A percentile compares a stretch with the other conserved stretches of the same genome.
These are phyloP conservation scores for Ophiostoma sp. DNA, from an alignment of 2,329 filamentous ascomycete species.

Conservation along the genomic window DNA sequence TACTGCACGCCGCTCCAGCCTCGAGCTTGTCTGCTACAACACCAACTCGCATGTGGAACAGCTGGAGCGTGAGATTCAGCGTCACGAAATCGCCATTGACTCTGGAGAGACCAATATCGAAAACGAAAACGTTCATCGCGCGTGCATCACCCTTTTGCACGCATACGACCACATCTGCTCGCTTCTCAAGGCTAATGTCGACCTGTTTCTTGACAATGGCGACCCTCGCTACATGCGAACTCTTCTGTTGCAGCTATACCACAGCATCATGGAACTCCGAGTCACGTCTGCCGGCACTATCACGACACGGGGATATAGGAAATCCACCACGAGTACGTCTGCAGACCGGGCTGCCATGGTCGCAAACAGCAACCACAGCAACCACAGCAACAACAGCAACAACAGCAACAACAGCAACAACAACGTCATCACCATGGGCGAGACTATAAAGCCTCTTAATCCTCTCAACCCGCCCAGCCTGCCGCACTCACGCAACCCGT, in stretches of 20 bases:
- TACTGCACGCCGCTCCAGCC: constrained; percentile 55
- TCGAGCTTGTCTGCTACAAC: constrained; percentile 64
- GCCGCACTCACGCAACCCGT: constrained; percentile 32
- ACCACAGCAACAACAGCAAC: too few species aligned
- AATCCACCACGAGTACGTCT: constrained; percentile 17
- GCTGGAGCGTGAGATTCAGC: constrained; percentile 59
- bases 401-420: not conserved
- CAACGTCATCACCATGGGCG: constrained; percentile 30
- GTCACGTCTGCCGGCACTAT: constrained; percentile 39
- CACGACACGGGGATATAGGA: constrained; percentile 33
- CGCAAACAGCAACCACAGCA: not conserved
- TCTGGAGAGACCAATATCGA: constrained; percentile 43
- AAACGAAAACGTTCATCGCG: constrained; percentile 59
- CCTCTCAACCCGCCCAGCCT: constrained; percentile 42
- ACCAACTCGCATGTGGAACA: constrained; percentile 62
- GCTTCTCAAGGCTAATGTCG: constrained; percentile 55
- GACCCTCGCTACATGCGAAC: constrained; percentile 63
- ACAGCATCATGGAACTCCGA: constrained; percentile 62
- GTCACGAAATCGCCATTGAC: constrained; percentile 50
- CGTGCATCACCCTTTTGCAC: constrained; percentile 58
- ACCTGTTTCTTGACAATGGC: constrained; percentile 59
- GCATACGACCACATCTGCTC: constrained; percentile 63
- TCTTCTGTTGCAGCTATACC: constrained; percentile 58
- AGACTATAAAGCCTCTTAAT: constrained; percentile 37
- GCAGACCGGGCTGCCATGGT: constrained; percentile 1